Percentiles rank a stretch among this genome's conserved stretches.
Evolutionary conservation across 2,329 filamentous ascomycete genomes (phyloP).

Genomic region (Penicillium sp.): DNA sequence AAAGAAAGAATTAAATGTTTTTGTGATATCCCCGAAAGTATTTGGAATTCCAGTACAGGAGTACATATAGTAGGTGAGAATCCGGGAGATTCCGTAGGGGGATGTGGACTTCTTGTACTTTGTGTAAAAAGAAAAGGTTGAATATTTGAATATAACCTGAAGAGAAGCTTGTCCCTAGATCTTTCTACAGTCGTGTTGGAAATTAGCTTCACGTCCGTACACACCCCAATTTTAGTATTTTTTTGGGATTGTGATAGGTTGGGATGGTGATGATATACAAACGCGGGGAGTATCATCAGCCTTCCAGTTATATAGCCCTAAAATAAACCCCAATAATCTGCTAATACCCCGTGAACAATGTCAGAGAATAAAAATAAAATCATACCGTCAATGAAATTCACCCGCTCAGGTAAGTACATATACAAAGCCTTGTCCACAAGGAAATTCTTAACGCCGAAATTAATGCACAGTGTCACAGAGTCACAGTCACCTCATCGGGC

Average conservation of each 20-base stretch:
- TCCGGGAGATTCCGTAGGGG: conserved; percentile 2
- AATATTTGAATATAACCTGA: conserved; percentile 8
- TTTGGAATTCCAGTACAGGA: background rate
- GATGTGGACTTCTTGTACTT: background rate
- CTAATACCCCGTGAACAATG: background rate
- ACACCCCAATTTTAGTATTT: background rate
- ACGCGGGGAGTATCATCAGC: background rate
- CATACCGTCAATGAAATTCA: conserved; percentile 6
- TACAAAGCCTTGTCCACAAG: conserved; percentile 19
- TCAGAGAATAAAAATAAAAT: background rate
- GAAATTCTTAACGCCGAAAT: conserved; percentile 19
- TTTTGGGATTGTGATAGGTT: background rate
- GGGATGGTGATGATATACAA: background rate
- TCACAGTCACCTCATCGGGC: conserved; percentile 10
- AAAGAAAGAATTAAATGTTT: too few relatives aligned
- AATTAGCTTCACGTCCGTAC: conserved; percentile 8
- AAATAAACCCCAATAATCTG: background rate
- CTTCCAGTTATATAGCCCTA: background rate
- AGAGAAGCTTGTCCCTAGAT: conserved; percentile 7
- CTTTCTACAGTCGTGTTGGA: conserved; percentile 8
- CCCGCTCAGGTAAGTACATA: conserved; percentile 17
- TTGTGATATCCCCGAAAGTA: background rate
- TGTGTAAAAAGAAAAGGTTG: background rate
- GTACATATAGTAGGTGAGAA: background rate
- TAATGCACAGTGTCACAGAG: conserved; percentile 18